Base-by-base conservation (phyloP, 2,329 filamentous ascomycete species). In the Monilinia fructigena region DNA sequence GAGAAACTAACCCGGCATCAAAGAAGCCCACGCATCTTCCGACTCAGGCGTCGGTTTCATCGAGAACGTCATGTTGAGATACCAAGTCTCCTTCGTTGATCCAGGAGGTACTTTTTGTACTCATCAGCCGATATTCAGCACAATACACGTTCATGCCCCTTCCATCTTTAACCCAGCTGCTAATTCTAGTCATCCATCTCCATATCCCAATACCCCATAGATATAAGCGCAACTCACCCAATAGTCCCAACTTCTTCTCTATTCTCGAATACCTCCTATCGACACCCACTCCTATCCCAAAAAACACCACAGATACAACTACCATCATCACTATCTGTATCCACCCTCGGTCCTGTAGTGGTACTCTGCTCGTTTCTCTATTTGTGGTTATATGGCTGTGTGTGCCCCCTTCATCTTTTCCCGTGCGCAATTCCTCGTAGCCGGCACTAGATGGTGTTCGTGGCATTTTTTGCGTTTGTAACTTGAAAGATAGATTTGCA, bases 11-110 rank as follows among this genome's bases (percentile, higher is more conserved):
- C 61, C 52, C 0, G 66, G 66, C 28, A 67, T 52, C 18, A 67
- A 31, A 47, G 63, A 52, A 26, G 20, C 38, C 66, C 66, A 67
- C 18, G 55, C 63, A 8, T 55, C 66, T 61, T 67, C 63, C 2
- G 55, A 66, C 11, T 66, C 66, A 0, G 63, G 54, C 1, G 66
- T 61, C 2, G 66, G 66, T 31, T 48, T 16, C 42, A 48, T 45
- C 16, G 63, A 60, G 23, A 66, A 67, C 45, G 63, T 66, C 4
- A 45, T 40, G 48, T 67, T 65, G 23, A 52, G 61, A 53, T 67
- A 54, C 66, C 66, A 67, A 35, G 55, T 65, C 31, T 65, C 53
- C n/a, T 50, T 63, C 1, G n/a, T 42, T 12, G 62, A 54, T 42
- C 65, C 65, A 8, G 38, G 56, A 16, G 65, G 60, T 23, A 28